Conservation (phyloP, 2,329 filamentous ascomycete species). For the Geoglossum cookeanum region DNA sequence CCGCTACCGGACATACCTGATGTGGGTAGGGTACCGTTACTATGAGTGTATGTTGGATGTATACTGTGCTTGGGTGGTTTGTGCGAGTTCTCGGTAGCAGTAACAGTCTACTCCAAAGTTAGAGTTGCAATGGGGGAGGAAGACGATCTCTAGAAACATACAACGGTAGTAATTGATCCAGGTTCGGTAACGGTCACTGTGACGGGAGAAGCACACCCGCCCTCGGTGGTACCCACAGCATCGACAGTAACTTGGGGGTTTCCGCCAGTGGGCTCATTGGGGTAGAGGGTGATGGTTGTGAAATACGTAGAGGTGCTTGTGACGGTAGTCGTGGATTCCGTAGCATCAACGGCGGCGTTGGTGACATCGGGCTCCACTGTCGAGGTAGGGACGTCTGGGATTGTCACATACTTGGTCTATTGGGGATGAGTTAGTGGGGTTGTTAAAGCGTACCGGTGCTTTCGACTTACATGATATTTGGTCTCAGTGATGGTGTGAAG, state of each 20-base stretch:
- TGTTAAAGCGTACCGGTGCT: neutral
- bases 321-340: slow-evolving; percentile 9
- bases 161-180: neutral
- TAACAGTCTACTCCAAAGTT: neutral
- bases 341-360: neutral
- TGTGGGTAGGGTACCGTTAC: neutral
- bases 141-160: neutral
- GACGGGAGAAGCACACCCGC: neutral
- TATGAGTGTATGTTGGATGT: neutral
- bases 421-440: slow-evolving; percentile 7
- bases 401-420: slow-evolving; percentile 12
- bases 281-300: slow-evolving; percentile 18
- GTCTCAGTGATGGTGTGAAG: slow-evolving; percentile 12
- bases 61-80: neutral
- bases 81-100: neutral
- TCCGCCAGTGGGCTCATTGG: slow-evolving; percentile 5
- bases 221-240: neutral
- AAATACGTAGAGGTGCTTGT: slow-evolving; percentile 17
- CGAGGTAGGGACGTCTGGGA: slow-evolving; percentile 5
- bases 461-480: slow-evolving; percentile 15
- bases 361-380: neutral
- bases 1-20: neutral
- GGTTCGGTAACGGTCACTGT: neutral
- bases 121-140: neutral
- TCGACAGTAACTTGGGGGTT: neutral